phyloP scores from a whole-genome alignment of 2,329 filamentous ascomycete species.

The Ascochyta viciae-villosae region DNA sequence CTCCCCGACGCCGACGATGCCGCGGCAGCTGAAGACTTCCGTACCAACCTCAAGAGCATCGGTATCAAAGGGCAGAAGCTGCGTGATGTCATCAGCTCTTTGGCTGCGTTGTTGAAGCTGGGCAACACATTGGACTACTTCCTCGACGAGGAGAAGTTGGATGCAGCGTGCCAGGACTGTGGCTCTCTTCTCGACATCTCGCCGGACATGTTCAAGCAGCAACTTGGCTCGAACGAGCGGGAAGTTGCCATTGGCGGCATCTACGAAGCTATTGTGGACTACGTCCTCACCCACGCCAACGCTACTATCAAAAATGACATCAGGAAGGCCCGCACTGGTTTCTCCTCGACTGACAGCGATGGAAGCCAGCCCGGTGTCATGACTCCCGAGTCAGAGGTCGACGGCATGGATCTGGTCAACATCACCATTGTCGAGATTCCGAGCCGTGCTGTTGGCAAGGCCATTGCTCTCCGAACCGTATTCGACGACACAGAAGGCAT shows the following conservation, averaged over 20 bases:
- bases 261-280: conserved; percentile 94
- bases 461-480: conserved; percentile 84
- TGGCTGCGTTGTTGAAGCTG: conserved; percentile 88
- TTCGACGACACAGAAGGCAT: conserved; percentile 95
- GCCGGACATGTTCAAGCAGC: conserved; percentile 77
- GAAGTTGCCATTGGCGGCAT: conserved; percentile 82
- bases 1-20: conserved; percentile 91
- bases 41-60: conserved; percentile 83
- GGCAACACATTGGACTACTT: conserved; percentile 88
- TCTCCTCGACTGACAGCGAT: conserved; percentile 70
- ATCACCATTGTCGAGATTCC: conserved; percentile 90
- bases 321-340: conserved; percentile 67
- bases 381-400: conserved; percentile 74
- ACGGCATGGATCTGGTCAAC: conserved; percentile 82
- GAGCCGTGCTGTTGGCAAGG: conserved; percentile 80
- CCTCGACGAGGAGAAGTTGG: conserved; percentile 82
- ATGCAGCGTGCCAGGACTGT: conserved; percentile 89
- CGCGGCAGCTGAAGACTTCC: conserved; percentile 92
- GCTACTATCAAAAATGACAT: conserved; percentile 81
- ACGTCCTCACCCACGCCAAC: conserved; percentile 90
- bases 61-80: conserved; percentile 89
- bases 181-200: conserved; percentile 85
- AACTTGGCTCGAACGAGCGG: conserved; percentile 85
- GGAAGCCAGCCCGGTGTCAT: conserved; percentile 59
- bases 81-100: conserved; percentile 81